A percentile compares a stretch with the other conserved stretches of the same genome.
These are phyloP conservation scores for Myriosclerotinia scirpicola DNA, from an alignment of 2,329 filamentous ascomycete species.

Conservation along the genomic window DNA sequence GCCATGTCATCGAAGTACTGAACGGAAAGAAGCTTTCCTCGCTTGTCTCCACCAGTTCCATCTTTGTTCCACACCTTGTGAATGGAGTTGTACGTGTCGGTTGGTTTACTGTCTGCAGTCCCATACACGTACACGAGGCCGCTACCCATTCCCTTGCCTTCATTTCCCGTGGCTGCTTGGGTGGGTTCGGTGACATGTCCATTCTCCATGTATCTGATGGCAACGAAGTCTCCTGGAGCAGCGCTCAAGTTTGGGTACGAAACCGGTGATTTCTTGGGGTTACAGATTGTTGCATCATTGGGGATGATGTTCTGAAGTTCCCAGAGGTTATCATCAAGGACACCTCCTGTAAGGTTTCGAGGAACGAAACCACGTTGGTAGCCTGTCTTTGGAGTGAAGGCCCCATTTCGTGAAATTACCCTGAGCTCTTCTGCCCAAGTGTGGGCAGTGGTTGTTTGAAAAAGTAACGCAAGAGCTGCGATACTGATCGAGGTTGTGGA, in stretches of 20 bases:
- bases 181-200: conserved; percentile 67
- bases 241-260: conserved; percentile 42
- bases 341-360: conserved; percentile 43
- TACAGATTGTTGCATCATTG: background rate
- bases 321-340: conserved; percentile 9
- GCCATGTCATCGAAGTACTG: conserved; percentile 87
- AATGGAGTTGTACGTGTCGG: conserved; percentile 59
- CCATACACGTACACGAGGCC: conserved; percentile 77
- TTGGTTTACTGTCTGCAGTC: conserved; percentile 55
- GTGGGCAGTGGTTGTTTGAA: conserved; percentile 26
- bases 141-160: conserved; percentile 59
- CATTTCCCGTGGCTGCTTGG: conserved; percentile 39
- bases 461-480: conserved; percentile 28
- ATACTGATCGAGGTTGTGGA: conserved; percentile 22
- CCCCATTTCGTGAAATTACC: conserved; percentile 70
- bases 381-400: conserved; percentile 68
- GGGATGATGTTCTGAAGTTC: background rate
- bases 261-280: background rate
- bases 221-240: conserved; percentile 61
- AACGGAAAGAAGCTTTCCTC: conserved; percentile 72
- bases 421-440: conserved; percentile 79
- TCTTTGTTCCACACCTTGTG: conserved; percentile 76
- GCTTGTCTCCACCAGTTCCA: conserved; percentile 76
- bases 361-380: conserved; percentile 71
- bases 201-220: conserved; percentile 71